Base-by-base conservation (phyloP, 148 eudicot species). In the Vaccinium myrtillus region DNA sequence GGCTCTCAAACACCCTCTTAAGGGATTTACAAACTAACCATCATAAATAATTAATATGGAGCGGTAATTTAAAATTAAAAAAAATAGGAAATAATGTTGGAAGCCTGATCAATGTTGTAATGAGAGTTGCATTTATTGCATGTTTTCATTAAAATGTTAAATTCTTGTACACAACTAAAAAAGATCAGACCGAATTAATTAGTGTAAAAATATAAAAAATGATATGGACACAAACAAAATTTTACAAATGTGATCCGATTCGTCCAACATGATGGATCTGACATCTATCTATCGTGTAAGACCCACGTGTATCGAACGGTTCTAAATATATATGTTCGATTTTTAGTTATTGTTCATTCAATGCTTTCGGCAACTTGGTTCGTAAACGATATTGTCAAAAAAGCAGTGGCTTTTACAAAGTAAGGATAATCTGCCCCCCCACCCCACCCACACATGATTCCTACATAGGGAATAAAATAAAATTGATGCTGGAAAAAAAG, bases 361-460 rank as follows among this genome's bases (percentile, higher is more conserved):
- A 69, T 27, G 74, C 74, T 69, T 69, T 69, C 74, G 74, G 74
- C 74, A 69, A 69, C 5, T 27, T 11, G 36, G 12, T 69, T 27
- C 0, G 7, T 27, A 27, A 27, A 67, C 39, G 36, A 10, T 67
- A 1, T 27, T 67, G 73, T 27, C 73, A 67, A 67, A 67, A 65
- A 67, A 27, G 73, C 73, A 67, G 73, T 27, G 36, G 73, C 73
- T 32, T 67, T 67, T 67, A 67, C 6, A 67, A 67, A 67, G 73
- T 67, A 67, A 67, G 16, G 73, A 67, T 27, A 25, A 67, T 67
- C 73, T 67, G 73, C 16, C 39, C 73, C 73, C 55, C 14, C 32
- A 32, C 3, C 0, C 36, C 36, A 32, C 10, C 56, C 27, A 67
- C 14, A 67, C 32, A 23, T 63, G 36, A 32, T 67, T 27, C 73